phyloP scores from a whole-genome alignment of 768 basidiomycete genomes.

The Suillus alpinus region DNA sequence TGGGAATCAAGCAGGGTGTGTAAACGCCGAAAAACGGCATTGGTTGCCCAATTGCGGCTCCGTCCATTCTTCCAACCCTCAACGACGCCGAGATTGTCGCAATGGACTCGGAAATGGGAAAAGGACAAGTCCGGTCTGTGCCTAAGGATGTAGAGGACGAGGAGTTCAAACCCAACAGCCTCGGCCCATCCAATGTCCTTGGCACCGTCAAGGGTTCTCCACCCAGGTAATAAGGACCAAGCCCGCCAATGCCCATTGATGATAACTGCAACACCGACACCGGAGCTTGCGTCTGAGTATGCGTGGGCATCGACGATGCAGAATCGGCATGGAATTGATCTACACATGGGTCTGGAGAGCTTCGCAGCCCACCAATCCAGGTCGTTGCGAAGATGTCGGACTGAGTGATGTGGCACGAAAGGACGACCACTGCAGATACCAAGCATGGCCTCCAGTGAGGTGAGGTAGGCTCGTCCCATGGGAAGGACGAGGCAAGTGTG shows the following conservation, averaged over 20 bases:
- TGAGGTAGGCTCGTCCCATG: slow-evolving; percentile 37
- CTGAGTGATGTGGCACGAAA: slow-evolving; percentile 23
- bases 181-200: no score
- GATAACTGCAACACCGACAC: no score
- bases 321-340: no score
- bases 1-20: no score
- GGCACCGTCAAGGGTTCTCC: no score
- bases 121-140: no score
- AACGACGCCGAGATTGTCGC: slow-evolving; percentile 34
- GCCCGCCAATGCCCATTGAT: no score
- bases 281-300: slow-evolving; percentile 27
- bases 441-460: slow-evolving; percentile 36
- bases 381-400: slow-evolving; percentile 13
- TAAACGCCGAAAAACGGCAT: neutral
- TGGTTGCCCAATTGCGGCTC: slow-evolving; percentile 22
- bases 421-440: slow-evolving; percentile 26
- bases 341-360: slow-evolving; percentile 10
- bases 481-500: slow-evolving; percentile 34
- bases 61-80: slow-evolving; percentile 34
- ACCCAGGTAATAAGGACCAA: no score
- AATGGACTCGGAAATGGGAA: slow-evolving; percentile 3
- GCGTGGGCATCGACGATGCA: slow-evolving; percentile 29
- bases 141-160: no score
- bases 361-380: slow-evolving; percentile 33
- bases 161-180: no score